These are phyloP conservation scores for Prillingera fragicola DNA, from an alignment of 1,284 basidiomycete species.

Conservation along the genomic window DNA sequence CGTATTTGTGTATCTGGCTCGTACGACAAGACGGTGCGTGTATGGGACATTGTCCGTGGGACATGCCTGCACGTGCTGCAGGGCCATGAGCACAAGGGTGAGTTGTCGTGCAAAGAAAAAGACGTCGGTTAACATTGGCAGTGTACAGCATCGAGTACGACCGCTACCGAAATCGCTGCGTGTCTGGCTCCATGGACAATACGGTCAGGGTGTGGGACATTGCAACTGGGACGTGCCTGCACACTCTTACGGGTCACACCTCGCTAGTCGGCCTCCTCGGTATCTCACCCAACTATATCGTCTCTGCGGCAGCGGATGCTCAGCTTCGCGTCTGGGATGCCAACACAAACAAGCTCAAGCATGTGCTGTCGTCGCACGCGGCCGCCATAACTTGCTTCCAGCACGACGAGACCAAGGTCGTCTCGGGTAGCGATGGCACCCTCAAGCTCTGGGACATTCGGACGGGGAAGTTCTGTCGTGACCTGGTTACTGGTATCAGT, in stretches of 20 bases:
- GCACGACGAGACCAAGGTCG: constrained; percentile 91
- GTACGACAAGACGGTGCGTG: constrained; percentile 85
- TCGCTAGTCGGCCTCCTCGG: constrained; percentile 82
- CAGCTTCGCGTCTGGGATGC: constrained; percentile 90
- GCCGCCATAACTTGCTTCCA: constrained; percentile 96
- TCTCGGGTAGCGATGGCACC: constrained; percentile 89
- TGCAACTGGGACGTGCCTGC: constrained; percentile 67
- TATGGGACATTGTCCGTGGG: constrained; percentile 92
- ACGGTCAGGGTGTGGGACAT: constrained; percentile 90
- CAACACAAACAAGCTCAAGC: constrained; percentile 66
- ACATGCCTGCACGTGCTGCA: constrained; percentile 70
- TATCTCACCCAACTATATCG: constrained; percentile 77
- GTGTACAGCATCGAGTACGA: constrained; percentile 89
- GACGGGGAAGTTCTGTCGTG: constrained; percentile 74
- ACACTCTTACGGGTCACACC: constrained; percentile 76
- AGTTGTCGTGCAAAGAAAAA: constrained; percentile 18
- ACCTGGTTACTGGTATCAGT: constrained; percentile 78
- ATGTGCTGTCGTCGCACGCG: constrained; percentile 77
- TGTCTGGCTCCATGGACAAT: constrained; percentile 93
- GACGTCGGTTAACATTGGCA: constrained; percentile 39
- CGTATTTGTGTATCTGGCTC: constrained; percentile 87
- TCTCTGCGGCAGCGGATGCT: constrained; percentile 89
- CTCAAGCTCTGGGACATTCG: constrained; percentile 93
- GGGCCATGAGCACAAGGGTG: constrained; percentile 88
- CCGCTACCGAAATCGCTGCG: constrained; percentile 73